Conservation (phyloP, 139 green algal species). For the Coelastrella sp. region DNA sequence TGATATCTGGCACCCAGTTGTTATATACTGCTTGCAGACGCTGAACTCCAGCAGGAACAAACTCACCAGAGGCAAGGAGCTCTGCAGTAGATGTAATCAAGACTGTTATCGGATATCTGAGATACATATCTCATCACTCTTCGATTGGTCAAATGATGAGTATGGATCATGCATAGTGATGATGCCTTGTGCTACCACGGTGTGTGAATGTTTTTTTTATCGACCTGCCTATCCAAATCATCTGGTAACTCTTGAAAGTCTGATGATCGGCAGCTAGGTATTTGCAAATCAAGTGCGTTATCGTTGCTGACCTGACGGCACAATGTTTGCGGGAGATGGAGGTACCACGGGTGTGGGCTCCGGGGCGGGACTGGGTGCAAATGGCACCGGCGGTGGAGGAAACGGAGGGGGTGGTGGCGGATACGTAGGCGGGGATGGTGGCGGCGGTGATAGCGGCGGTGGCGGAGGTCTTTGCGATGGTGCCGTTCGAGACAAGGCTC, state of each 20-base stretch:
- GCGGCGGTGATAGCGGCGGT: background rate
- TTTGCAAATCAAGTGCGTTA: too few species aligned
- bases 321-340: background rate
- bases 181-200: too few species aligned
- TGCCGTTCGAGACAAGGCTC: background rate
- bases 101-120: too few species aligned
- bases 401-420: background rate
- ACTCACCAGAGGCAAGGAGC: slow-evolving; percentile 7
- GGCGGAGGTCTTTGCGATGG: background rate
- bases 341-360: background rate
- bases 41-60: slow-evolving; percentile 20
- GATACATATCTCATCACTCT: too few species aligned
- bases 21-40: slow-evolving; percentile 19
- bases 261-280: too few species aligned
- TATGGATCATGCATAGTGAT: too few species aligned
- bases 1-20: background rate
- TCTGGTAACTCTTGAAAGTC: too few species aligned
- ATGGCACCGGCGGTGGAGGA: background rate
- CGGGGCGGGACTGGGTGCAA: background rate
- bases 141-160: too few species aligned
- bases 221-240: too few species aligned
- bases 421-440: background rate
- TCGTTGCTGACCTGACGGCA: background rate
- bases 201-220: too few species aligned
- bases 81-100: background rate